Base-by-base conservation (phyloP, 164 flowering plant genomes). In the Liquidambar formosana region DNA sequence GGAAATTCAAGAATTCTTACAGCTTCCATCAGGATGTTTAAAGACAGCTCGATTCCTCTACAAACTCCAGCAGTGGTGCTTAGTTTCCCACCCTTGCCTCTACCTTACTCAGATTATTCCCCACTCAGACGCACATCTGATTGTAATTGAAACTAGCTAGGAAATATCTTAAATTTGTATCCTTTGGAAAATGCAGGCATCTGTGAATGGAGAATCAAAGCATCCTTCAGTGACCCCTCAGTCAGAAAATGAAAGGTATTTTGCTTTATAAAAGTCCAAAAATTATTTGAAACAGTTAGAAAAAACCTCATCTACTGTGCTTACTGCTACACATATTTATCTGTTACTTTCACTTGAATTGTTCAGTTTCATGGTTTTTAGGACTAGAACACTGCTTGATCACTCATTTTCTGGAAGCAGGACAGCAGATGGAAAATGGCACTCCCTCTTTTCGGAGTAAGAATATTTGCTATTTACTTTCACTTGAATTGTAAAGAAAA, bases 241-340 rank as follows among this genome's bases (percentile, higher is more conserved):
- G 14, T 76, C 76, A 58, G 84, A 81, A 75, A 81, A 67, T 61
- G 80, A 19, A 74, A 88, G 91, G 94, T 91, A 70, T 18, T 62
- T 38, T 69, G n/a, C 44, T 22, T 16, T 27, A 9, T 4, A 48
- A n/a, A 46, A 12, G 13, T 59, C 49, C 44, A n/a, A 10, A 22
- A 23, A 65, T 28, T 51, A 48, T 46, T 43, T 26, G 61, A 38
- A 61, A 3, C 66, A 14, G 21, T 33, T 52, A 46, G 11, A 62
- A 43, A 52, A 8, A 10, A 45, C 8, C 47, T 56, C 16, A 12
- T 13, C n/a, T 21, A 0, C 47, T 8, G 16, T 45, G 51, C 26
- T n/a, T 16, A n/a, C 8, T 23, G 48, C 57, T 15, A 21, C 16
- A 8, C 12, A 33, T 22, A 54, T 23, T 2, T 33, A 18, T 58